phyloP scores from a whole-genome alignment of 2,329 filamentous ascomycete genomes.

The Teratosphaeria epicoccoides region DNA sequence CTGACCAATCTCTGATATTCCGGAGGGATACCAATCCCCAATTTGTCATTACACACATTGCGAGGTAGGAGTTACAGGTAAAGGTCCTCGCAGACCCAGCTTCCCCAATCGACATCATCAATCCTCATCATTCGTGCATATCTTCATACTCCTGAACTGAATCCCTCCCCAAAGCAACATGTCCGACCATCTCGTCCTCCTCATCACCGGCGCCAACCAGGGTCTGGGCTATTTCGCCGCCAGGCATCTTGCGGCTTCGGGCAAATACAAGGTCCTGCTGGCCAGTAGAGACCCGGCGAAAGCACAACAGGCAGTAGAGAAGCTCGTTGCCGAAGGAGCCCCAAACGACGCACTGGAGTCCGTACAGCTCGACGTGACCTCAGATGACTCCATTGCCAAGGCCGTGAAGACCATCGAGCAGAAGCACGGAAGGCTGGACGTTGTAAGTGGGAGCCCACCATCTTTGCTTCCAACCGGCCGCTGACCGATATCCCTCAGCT shows the following conservation, averaged over 20 bases:
- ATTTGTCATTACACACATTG: too few species aligned
- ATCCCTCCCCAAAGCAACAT: too few species aligned
- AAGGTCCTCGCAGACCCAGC: too few species aligned
- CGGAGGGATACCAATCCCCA: too few species aligned
- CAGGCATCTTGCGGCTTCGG: conserved; percentile 29
- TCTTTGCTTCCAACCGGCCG: background rate
- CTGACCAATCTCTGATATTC: too few species aligned
- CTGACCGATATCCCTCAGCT: conserved; percentile 7
- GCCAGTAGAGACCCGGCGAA: conserved; percentile 28
- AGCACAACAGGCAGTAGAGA: conserved; percentile 26
- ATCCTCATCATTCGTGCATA: background rate
- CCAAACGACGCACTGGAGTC: conserved; percentile 25
- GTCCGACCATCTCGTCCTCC: conserved; percentile 8
- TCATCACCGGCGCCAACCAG: conserved; percentile 35
- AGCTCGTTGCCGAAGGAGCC: conserved; percentile 10
- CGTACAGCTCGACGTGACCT: conserved; percentile 34
- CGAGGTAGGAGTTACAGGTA: too few species aligned
- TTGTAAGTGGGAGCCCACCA: conserved; percentile 6
- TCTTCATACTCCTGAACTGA: too few species aligned
- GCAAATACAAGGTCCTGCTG: conserved; percentile 33
- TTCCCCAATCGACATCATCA: too few species aligned
- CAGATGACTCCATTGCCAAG: conserved; percentile 31
- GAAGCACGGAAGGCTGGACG: conserved; percentile 22
- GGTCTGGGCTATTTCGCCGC: conserved; percentile 37
- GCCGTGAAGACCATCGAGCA: conserved; percentile 25